These are phyloP conservation scores for Amylocarpus encephaloides DNA, from an alignment of 2,329 filamentous ascomycete species.

Conservation along the genomic window DNA sequence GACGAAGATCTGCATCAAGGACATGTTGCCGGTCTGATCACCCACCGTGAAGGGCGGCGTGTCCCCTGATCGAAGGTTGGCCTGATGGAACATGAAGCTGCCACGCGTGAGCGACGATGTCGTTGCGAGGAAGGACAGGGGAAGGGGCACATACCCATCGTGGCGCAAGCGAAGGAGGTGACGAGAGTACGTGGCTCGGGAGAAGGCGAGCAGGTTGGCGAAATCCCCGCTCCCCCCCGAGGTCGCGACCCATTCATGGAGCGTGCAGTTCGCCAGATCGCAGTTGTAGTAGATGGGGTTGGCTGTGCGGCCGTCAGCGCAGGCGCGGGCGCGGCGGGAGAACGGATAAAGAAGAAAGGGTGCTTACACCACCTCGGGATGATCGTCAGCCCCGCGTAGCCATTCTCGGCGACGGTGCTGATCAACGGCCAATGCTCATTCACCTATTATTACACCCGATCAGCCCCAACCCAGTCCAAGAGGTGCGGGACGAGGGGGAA, in stretches of 20 bases:
- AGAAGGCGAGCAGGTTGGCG: slow-evolving; percentile 42
- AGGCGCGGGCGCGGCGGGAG: background rate
- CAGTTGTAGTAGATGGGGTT: slow-evolving; percentile 30
- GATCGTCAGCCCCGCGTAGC: slow-evolving; percentile 48
- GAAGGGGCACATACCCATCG: slow-evolving; percentile 3
- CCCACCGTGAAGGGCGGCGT: slow-evolving; percentile 23
- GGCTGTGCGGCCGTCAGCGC: background rate
- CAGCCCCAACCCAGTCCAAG: background rate
- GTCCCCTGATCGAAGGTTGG: slow-evolving; percentile 48
- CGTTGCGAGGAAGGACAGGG: background rate
- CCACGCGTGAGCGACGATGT: background rate
- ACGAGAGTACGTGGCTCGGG: slow-evolving; percentile 44
- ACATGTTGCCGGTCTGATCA: slow-evolving; percentile 11
- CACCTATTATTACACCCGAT: slow-evolving; percentile 4
- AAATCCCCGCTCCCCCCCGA: slow-evolving; percentile 48
- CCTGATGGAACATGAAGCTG: slow-evolving; percentile 22
- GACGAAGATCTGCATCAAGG: slow-evolving; percentile 19
- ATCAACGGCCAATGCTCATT: slow-evolving; percentile 47
- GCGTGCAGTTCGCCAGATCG: slow-evolving; percentile 47
- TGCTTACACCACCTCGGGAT: slow-evolving; percentile 46
- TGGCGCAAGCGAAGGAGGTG: slow-evolving; percentile 45
- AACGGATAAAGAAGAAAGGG: background rate
- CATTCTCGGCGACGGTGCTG: slow-evolving; percentile 44
- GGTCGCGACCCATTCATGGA: slow-evolving; percentile 53
- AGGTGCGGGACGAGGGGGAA: background rate